These are phyloP conservation scores for Penicillium sp. DNA, from an alignment of 2,329 filamentous ascomycete species.

Conservation along the genomic window DNA sequence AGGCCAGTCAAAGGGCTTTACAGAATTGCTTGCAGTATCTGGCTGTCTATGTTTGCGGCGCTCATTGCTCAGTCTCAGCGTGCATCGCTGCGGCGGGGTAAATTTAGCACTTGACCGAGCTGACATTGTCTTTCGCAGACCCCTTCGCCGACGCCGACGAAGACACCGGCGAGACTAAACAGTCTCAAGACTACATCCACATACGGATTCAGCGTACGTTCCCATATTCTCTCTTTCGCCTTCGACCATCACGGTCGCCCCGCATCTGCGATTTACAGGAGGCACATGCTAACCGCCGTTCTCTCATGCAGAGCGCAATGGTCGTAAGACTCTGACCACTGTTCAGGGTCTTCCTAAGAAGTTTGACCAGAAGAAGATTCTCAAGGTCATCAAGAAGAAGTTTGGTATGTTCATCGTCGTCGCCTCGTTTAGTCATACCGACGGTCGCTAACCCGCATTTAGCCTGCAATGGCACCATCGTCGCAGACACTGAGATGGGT, in stretches of 20 bases:
- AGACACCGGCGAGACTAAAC: slow-evolving; percentile 92
- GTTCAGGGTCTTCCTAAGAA: slow-evolving; percentile 98
- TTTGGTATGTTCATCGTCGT: slow-evolving; percentile 63
- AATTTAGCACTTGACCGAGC: slow-evolving; percentile 29
- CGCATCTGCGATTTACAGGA: slow-evolving; percentile 6
- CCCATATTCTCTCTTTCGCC: neutral
- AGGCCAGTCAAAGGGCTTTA: neutral
- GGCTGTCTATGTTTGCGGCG: neutral
- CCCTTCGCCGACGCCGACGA: slow-evolving; percentile 99
- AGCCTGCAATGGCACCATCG: slow-evolving; percentile 99
- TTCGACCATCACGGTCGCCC: neutral
- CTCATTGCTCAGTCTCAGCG: neutral
- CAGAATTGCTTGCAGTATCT: neutral
- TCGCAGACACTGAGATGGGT: slow-evolving; percentile 92
- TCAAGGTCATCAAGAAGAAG: slow-evolving; percentile 99
- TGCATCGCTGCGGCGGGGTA: slow-evolving; percentile 36
- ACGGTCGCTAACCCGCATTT: slow-evolving; percentile 20
- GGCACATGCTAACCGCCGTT: slow-evolving; percentile 23
- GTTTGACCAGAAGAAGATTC: slow-evolving; percentile 99
- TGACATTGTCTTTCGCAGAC: slow-evolving; percentile 60
- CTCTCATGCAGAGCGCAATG: slow-evolving; percentile 83
- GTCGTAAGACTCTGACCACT: slow-evolving; percentile 99
- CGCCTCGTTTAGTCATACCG: neutral
- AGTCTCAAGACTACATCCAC: slow-evolving; percentile 97
- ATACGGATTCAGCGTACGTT: slow-evolving; percentile 97